Base-by-base conservation (phyloP, 2,329 filamentous ascomycete genomes). In the Dendryphion nanum region DNA sequence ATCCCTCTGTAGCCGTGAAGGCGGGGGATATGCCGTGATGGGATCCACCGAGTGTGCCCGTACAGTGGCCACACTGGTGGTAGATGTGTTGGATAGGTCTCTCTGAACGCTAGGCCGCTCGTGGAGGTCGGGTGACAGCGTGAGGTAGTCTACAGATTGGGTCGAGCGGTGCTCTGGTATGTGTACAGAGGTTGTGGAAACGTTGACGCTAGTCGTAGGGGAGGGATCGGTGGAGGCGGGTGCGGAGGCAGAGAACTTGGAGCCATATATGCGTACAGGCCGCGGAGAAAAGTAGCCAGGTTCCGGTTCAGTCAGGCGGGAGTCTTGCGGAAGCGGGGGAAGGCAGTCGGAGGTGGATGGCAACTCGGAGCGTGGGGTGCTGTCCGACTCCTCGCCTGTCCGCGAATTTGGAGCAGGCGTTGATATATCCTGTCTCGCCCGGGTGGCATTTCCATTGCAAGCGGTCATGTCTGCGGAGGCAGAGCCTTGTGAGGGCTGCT, bases 1-100 rank as follows among this genome's bases (percentile, higher is more conserved):
- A 50, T 64, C 57, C 24, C 51, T 51, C 20, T 46, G 47, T 21
- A 38, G 48, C 14, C 46, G 42, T 16, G 44, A 51, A n/a, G 40
- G 33, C 15, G 29, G 29, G 12, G 29, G 8, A 17, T 13, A 30
- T 12, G 40, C 48, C 36, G 39, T 46, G 43, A 53, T 35, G 46
- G 50, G 48, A 14, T 55, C 57, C 23, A 55, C 45, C 16, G 55
- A 53, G 36, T 51, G 47, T 18, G 64, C 63, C 28, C 68, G 69
- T 37, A 70, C 59, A 2, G 67, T 69, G 34, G 63, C 56, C 35
- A 60, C 62, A 53, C 67, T 72, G 38, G 66, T 54, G 16, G 64
- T 69, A 2, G 70, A 72, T 12, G 62, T 51, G 40, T 53, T 66
- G 5, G 70, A 71, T 29, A 64, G 39, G 40, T 71, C 67, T 46